These are phyloP conservation scores for Vitis hybrid DNA, from an alignment of 177 flowering plant species.

Conservation along the genomic window DNA sequence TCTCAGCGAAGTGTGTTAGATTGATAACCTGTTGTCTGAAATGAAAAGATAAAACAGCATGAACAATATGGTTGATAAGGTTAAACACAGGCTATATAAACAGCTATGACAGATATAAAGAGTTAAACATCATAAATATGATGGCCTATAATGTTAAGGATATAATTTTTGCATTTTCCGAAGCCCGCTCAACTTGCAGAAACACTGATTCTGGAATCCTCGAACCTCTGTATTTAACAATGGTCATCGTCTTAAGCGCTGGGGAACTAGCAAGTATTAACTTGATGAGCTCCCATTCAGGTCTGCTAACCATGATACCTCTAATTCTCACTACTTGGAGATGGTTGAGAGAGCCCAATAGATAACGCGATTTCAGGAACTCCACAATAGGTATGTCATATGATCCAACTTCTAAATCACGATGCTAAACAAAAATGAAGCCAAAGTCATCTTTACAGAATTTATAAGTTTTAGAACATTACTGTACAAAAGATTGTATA, in stretches of 20 bases:
- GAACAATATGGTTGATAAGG: not conserved
- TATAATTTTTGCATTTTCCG: slow-evolving; percentile 6
- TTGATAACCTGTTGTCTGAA: too few relatives aligned
- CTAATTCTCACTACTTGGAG: slow-evolving; percentile 7
- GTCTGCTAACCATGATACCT: not conserved
- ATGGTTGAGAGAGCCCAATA: not conserved
- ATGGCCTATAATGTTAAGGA: slow-evolving; percentile 3
- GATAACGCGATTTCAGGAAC: not conserved
- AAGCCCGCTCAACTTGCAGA: slow-evolving; percentile 8
- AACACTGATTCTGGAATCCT: slow-evolving; percentile 5
- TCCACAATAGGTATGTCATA: not conserved
- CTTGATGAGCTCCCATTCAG: slow-evolving; percentile 8
- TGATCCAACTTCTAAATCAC: too few relatives aligned
- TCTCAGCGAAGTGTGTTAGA: too few relatives aligned
- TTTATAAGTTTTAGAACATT: not conserved
- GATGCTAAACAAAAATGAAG: not conserved
- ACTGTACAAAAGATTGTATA: not conserved
- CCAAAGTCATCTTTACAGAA: not conserved
- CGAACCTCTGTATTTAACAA: slow-evolving; percentile 2
- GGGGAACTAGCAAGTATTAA: slow-evolving; percentile 16
- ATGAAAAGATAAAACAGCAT: too few relatives aligned
- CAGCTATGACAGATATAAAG: not conserved
- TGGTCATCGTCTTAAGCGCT: slow-evolving; percentile 7
- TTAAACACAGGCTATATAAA: not conserved
- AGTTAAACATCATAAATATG: too few relatives aligned